Evolutionary conservation across 768 basidiomycete species (phyloP).

Genomic region (Panaeolus papilionaceus): DNA sequence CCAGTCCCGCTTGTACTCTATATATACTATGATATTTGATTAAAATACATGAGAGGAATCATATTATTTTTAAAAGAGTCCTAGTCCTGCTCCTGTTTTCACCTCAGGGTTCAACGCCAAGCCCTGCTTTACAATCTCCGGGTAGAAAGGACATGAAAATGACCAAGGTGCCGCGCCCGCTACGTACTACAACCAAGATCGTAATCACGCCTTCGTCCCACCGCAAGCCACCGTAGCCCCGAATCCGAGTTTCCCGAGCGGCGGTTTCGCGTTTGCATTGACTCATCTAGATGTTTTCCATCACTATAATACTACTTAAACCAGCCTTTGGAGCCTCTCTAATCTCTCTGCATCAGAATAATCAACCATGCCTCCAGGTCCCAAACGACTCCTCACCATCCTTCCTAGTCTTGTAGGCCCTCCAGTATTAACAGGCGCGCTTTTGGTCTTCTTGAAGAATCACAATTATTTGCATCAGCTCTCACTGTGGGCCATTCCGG

Average conservation of each 20-base stretch:
- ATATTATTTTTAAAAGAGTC: too few relatives aligned
- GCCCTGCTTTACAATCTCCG: background rate
- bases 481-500: conserved; percentile 14
- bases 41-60: too few relatives aligned
- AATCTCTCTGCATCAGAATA: background rate
- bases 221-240: too few relatives aligned
- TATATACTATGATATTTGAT: too few relatives aligned
- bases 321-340: background rate
- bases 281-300: background rate
- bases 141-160: background rate
- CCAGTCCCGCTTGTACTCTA: too few relatives aligned
- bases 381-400: background rate
- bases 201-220: background rate
- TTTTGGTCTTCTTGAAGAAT: background rate
- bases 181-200: background rate
- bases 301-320: background rate
- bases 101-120: background rate
- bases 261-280: background rate
- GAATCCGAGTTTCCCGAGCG: background rate
- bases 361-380: background rate
- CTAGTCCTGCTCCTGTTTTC: background rate
- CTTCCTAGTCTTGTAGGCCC: background rate
- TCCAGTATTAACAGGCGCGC: background rate
- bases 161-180: background rate
- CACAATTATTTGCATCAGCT: background rate